A percentile compares a stretch with the other conserved stretches of the same genome.
phyloP scores from a whole-genome alignment of 768 basidiomycete species.

The Rhizopogon roseolus region DNA sequence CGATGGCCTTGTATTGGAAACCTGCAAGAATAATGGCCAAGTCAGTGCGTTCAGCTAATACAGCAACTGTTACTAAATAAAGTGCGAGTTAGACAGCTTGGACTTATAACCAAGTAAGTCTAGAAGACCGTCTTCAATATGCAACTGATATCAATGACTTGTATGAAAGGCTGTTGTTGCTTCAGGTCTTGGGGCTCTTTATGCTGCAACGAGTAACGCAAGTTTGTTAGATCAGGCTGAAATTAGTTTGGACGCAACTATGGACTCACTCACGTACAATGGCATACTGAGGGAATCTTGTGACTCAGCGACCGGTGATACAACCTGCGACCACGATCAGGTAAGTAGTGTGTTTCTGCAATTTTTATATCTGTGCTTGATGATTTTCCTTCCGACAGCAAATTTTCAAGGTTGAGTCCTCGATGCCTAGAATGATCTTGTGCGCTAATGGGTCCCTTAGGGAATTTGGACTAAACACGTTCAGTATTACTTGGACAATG shows the following conservation, averaged over 20 bases:
- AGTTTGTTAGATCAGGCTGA: conserved; percentile 43
- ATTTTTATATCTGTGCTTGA: not conserved
- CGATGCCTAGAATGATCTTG: not conserved
- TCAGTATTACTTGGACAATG: conserved; percentile 44
- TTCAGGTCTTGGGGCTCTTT: conserved; percentile 46
- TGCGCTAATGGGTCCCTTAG: conserved; percentile 5
- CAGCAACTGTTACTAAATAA: not conserved
- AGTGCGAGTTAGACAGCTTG: conserved; percentile 39
- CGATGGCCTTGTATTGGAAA: conserved; percentile 18
- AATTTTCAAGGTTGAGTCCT: conserved; percentile 25
- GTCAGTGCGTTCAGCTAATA: conserved; percentile 6
- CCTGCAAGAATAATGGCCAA: conserved; percentile 24
- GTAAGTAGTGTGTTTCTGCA: conserved; percentile 4
- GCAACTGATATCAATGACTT: not conserved
- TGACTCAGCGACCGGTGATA: conserved; percentile 37
- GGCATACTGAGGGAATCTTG: conserved; percentile 48
- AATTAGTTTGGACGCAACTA: conserved; percentile 49
- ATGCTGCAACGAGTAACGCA: conserved; percentile 32
- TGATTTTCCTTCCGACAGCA: conserved; percentile 6
- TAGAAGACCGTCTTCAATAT: not conserved
- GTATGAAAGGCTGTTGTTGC: conserved; percentile 46
- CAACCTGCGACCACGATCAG: conserved; percentile 44
- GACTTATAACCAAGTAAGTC: conserved; percentile 52
- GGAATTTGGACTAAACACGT: conserved; percentile 51
- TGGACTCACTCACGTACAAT: conserved; percentile 32